phyloP scores from a whole-genome alignment of 345 rosid genomes.

The Heritiera littoralis region DNA sequence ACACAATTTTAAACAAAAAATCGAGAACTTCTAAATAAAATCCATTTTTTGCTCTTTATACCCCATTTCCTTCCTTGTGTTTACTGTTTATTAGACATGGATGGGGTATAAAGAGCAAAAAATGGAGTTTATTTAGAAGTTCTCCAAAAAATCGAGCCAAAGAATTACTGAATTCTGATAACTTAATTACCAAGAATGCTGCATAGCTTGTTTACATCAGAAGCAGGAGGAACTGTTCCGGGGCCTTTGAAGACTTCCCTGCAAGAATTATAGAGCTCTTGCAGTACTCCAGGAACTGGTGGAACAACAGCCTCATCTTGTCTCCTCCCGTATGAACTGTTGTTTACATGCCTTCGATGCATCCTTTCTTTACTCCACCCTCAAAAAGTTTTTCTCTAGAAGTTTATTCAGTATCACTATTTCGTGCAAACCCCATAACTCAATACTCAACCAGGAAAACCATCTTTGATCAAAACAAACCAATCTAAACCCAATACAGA shows the following conservation, averaged over 20 bases:
- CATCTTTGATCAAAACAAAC: neutral
- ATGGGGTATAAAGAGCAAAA: too few relatives aligned
- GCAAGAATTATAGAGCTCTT: slow-evolving; percentile 50
- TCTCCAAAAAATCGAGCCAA: neutral
- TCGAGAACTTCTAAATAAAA: too few relatives aligned
- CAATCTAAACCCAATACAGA: neutral
- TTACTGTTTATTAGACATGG: too few relatives aligned
- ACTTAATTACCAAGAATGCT: slow-evolving; percentile 49
- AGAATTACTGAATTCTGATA: neutral
- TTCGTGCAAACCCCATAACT: neutral
- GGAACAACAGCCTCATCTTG: neutral
- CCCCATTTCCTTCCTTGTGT: too few relatives aligned
- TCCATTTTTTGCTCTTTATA: too few relatives aligned
- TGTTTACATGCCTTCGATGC: slow-evolving; percentile 27
- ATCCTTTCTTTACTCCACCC: slow-evolving; percentile 36
- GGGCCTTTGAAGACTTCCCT: slow-evolving; percentile 54
- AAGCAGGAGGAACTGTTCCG: slow-evolving; percentile 50
- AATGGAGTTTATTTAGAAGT: too few relatives aligned
- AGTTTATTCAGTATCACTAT: too few relatives aligned
- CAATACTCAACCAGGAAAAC: neutral
- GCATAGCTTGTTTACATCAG: slow-evolving; percentile 44
- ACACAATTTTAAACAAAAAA: neutral
- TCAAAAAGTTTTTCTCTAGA: neutral
- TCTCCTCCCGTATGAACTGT: slow-evolving; percentile 23
- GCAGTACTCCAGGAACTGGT: slow-evolving; percentile 34